Base-by-base conservation (phyloP, 140 eudicot genomes). In the Flaveria floridana region DNA sequence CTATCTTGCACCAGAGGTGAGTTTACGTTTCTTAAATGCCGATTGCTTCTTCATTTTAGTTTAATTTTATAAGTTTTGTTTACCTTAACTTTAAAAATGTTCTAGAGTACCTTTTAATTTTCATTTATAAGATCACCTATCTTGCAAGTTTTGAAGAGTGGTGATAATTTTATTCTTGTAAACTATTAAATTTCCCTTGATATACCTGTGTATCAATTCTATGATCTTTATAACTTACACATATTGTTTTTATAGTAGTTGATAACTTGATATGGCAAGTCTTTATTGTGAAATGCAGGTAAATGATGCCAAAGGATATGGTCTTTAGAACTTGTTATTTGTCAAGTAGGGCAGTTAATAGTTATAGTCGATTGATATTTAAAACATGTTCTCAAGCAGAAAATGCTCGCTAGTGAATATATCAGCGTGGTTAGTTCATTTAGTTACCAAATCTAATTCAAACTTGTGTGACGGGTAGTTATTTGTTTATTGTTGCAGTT, bases 1-100 rank as follows among this genome's bases (percentile, higher is more conserved):
- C 82, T 93, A 93, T 90, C 89, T 93, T 82, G 97, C 98, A 55
- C 98, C 98, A 25, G 98, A 93, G 95, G 98, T 92, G 83, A 64
- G 83, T 68, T 47, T 46, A 28, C 50, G 53, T 23, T 79, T 26
- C 30, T 65, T 56, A 46, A 63, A 16, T 42, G 39, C 63, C 56
- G 28, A 18, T 39, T 74, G 26, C 41, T 64, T 80, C 68, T 21
- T 76, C 14, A 14, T 70, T 69, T 75, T 30, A 37, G 41, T 18
- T 34, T 72, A 39, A 19, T 41, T 28, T 26, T 47, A 13, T 53
- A 25, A 19, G 25, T 65, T 47, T 47, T 58, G 18, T 46, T 58
- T 70, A 41, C 66, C 25, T 16, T 34, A 28, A 58, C 63, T 57
- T n/a, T 28, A 56, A 44, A 77, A 26, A 55, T 13, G 63, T 23